Evolutionary conservation across 2,329 filamentous ascomycete genomes (phyloP).

Genomic region (Xylaria sp.): DNA sequence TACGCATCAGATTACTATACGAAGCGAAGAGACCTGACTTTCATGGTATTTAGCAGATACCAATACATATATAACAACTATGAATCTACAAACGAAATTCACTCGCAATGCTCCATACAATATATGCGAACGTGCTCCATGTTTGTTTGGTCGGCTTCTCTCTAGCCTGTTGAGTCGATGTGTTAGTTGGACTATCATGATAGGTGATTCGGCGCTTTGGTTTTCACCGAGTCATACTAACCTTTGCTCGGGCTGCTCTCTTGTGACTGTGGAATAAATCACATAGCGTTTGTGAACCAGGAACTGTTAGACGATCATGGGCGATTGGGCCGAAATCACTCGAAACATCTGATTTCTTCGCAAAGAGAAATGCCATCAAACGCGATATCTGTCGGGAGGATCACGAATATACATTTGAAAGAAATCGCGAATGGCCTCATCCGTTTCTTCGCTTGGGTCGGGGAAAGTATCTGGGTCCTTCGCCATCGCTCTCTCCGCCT

Average conservation of each 20-base stretch:
- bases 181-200: not conserved
- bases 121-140: not conserved
- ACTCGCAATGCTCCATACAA: not conserved
- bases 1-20: not conserved
- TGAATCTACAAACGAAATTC: not conserved
- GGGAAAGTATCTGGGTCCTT: constrained; percentile 1
- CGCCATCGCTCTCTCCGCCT: not conserved
- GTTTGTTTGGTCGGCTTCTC: not conserved
- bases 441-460: not conserved
- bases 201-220: not conserved
- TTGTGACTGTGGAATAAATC: too few relatives aligned
- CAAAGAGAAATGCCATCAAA: too few relatives aligned
- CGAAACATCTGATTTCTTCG: not conserved
- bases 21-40: not conserved
- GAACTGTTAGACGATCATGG: not conserved
- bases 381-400: not conserved
- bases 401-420: not conserved
- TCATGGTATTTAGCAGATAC: not conserved
- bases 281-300: not conserved
- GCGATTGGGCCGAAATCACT: not conserved
- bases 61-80: too few relatives aligned
- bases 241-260: not conserved
- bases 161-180: not conserved
- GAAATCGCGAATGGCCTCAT: not conserved
- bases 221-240: not conserved